Percentiles rank a stretch among this genome's conserved stretches.
Conservation (phyloP, 176 grass and related monocot species). For the Phoenix dactylifera region DNA sequence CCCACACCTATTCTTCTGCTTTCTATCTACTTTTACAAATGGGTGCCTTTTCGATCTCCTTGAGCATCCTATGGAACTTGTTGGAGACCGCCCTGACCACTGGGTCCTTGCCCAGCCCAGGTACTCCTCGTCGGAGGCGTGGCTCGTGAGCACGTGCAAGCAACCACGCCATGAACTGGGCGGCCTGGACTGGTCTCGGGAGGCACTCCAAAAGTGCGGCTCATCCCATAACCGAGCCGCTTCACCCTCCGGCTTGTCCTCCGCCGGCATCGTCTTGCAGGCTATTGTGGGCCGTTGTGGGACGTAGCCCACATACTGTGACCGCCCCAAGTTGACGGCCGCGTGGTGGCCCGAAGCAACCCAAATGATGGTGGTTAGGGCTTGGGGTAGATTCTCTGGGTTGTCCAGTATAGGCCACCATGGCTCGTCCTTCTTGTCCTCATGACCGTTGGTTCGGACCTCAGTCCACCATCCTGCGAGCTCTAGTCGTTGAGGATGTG, state of each 20-base stretch:
- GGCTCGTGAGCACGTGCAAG: not conserved
- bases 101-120: not conserved
- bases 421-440: not conserved
- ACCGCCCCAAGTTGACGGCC: not conserved
- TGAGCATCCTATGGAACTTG: not conserved
- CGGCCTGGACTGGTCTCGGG: not conserved
- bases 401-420: not conserved
- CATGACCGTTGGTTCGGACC: not conserved
- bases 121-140: not conserved
- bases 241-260: not conserved
- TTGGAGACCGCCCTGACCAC: not conserved
- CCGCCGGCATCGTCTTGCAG: not conserved
- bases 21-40: not conserved
- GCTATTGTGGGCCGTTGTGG: not conserved
- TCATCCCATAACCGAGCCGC: not conserved
- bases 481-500: not conserved
- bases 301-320: not conserved
- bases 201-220: not conserved
- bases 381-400: not conserved
- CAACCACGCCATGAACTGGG: not conserved
- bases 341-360: not conserved
- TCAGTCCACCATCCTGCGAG: not conserved
- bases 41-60: not conserved
- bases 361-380: not conserved
- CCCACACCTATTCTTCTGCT: not conserved